Percentiles rank a stretch among this genome's conserved stretches.
Conservation (phyloP, 306 rosid genomes). For the Boehmeria nivea region DNA sequence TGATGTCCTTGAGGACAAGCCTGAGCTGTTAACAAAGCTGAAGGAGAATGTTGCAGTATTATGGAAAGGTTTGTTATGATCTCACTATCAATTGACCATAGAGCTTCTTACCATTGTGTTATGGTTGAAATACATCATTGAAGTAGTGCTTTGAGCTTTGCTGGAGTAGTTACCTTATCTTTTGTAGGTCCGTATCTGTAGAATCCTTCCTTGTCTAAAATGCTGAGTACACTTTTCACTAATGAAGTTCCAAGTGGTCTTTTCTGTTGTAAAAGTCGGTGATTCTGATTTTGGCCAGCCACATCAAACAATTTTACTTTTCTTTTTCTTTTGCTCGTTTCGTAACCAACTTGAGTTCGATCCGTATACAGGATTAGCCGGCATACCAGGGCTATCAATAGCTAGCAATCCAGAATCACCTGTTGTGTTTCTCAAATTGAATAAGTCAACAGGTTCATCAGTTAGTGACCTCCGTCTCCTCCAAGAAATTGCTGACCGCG, state of each 20-base stretch:
- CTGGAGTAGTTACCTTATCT: background rate
- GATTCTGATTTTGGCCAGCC: too few species aligned
- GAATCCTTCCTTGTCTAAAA: background rate
- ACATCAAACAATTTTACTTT: too few species aligned
- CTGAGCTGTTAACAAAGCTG: constrained; percentile 60
- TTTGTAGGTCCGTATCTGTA: background rate
- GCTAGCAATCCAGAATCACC: constrained; percentile 86
- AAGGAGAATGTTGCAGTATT: constrained; percentile 52
- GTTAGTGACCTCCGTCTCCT: constrained; percentile 63
- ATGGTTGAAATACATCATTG: background rate
- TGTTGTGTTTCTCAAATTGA: constrained; percentile 67
- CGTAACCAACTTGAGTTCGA: too few species aligned
- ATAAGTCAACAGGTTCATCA: constrained; percentile 60
- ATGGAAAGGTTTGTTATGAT: constrained; percentile 61
- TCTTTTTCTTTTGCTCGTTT: too few species aligned
- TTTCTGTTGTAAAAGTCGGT: background rate
- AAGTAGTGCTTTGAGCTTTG: constrained; percentile 3
- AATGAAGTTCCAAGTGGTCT: too few species aligned
- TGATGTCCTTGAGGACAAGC: constrained; percentile 80
- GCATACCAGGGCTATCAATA: constrained; percentile 48
- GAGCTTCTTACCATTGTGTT: background rate
- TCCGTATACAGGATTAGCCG: constrained; percentile 58
- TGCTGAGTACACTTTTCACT: background rate
- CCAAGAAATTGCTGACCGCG: constrained; percentile 58
- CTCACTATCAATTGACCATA: constrained; percentile 8